Conservation (phyloP, 176 grass and related monocot species). For the Secale cereale region DNA sequence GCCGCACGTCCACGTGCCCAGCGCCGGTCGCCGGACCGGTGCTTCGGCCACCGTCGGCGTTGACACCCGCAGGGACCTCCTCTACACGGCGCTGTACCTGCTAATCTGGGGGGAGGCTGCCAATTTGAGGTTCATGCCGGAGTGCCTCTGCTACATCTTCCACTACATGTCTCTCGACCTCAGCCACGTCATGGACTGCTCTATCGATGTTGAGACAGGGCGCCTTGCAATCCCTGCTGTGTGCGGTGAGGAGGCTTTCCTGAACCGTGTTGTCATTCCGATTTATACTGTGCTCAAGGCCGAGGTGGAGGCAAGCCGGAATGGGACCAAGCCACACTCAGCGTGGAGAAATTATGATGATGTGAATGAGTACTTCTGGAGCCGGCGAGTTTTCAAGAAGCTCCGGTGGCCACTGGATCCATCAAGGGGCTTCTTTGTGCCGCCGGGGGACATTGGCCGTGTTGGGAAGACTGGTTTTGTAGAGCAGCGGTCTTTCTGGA, state of each 20-base stretch:
- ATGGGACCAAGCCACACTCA: slow-evolving; percentile 74
- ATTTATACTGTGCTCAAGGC: slow-evolving; percentile 57
- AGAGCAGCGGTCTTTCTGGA: slow-evolving; percentile 95
- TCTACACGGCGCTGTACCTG: slow-evolving; percentile 82
- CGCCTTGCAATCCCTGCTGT: slow-evolving; percentile 43
- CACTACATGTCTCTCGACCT: slow-evolving; percentile 88
- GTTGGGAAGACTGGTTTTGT: slow-evolving; percentile 98
- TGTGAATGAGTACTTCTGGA: slow-evolving; percentile 98
- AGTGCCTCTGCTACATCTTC: slow-evolving; percentile 93
- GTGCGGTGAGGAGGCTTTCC: slow-evolving; percentile 68
- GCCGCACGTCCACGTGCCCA: slow-evolving; percentile 41
- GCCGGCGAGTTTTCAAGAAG: slow-evolving; percentile 48
- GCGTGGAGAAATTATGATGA: slow-evolving; percentile 98
- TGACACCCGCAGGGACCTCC: slow-evolving; percentile 60
- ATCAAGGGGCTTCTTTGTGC: slow-evolving; percentile 48
- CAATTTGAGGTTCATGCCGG: slow-evolving; percentile 89
- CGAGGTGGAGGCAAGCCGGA: slow-evolving; percentile 57
- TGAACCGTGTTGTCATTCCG: slow-evolving; percentile 65
- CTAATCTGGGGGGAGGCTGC: slow-evolving; percentile 96
- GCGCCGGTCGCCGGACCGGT: background rate
- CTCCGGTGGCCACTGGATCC: slow-evolving; percentile 70
- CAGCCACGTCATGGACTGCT: slow-evolving; percentile 57
- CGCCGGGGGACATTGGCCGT: slow-evolving; percentile 29
- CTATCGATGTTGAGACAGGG: slow-evolving; percentile 37
- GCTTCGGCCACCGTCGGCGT: background rate